phyloP scores from a whole-genome alignment of 768 basidiomycete species.

The Russula compacta region DNA sequence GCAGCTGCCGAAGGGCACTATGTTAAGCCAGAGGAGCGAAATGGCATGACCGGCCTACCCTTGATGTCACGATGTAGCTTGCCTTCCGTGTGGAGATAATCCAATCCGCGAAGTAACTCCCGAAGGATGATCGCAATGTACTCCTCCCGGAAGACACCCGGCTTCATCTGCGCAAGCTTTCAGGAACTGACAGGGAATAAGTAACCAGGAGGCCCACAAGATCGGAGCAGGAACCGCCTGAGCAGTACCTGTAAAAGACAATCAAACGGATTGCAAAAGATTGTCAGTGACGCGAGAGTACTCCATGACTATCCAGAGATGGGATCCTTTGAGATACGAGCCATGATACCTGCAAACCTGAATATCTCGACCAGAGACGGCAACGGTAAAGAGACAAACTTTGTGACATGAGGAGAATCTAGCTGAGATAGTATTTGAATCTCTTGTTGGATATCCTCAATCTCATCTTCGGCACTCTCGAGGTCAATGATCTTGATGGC shows the following conservation, averaged over 20 bases:
- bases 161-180: slow-evolving; percentile 71
- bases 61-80: slow-evolving; percentile 99
- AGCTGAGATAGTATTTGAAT: slow-evolving; percentile 96
- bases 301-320: slow-evolving; percentile 99
- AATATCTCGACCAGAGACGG: slow-evolving; percentile 12
- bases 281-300: slow-evolving; percentile 28
- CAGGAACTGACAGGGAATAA: slow-evolving; percentile 7
- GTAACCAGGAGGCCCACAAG: slow-evolving; percentile 46
- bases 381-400: slow-evolving; percentile 44
- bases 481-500: slow-evolving; percentile 99
- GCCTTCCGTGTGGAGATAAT: slow-evolving; percentile 92
- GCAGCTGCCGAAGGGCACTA: slow-evolving; percentile 49
- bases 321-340: slow-evolving; percentile 88
- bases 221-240: slow-evolving; percentile 96
- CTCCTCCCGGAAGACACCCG: slow-evolving; percentile 95
- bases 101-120: slow-evolving; percentile 85
- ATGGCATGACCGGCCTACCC: slow-evolving; percentile 39
- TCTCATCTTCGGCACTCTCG: slow-evolving; percentile 98
- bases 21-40: not conserved
- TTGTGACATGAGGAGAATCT: slow-evolving; percentile 93
- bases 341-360: slow-evolving; percentile 72
- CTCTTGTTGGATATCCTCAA: slow-evolving; percentile 98
- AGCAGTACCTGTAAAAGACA: slow-evolving; percentile 65
- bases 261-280: not conserved
- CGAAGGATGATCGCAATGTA: slow-evolving; percentile 96